Percentiles rank a stretch among this genome's conserved stretches.
Evolutionary conservation across 2,329 filamentous ascomycete genomes (phyloP).

Genomic region (Apiospora koreana): DNA sequence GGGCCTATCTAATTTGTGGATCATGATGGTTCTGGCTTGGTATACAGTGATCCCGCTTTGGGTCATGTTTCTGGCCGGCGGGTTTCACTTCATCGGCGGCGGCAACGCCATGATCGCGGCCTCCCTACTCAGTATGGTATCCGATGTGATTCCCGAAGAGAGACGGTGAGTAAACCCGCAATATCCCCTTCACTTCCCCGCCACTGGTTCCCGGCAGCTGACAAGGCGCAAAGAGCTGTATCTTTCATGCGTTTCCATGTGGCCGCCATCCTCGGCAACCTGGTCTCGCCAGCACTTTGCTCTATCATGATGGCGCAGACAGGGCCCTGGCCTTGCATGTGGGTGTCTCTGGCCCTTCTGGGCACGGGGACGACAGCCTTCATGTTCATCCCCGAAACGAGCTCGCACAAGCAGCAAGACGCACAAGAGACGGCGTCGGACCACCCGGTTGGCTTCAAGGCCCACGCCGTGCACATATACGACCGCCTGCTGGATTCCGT

Average conservation of each 20-base stretch:
- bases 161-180: conserved; percentile 26
- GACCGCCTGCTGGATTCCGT: conserved; percentile 14
- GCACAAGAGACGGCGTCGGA: not conserved
- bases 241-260: conserved; percentile 36
- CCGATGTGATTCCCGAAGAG: conserved; percentile 38
- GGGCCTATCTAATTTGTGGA: conserved; percentile 27
- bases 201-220: not conserved
- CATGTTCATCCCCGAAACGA: conserved; percentile 19
- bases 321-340: conserved; percentile 30
- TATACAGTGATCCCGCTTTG: conserved; percentile 32
- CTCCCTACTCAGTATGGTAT: conserved; percentile 35
- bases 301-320: conserved; percentile 35
- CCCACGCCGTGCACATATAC: not conserved
- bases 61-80: conserved; percentile 35
- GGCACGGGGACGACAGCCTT: not conserved
- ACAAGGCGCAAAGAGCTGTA: conserved; percentile 30
- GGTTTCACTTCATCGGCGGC: conserved; percentile 35
- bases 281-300: conserved; percentile 38
- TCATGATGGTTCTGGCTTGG: conserved; percentile 36
- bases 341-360: not conserved
- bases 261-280: conserved; percentile 32
- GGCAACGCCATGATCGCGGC: conserved; percentile 34
- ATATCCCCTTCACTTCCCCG: not conserved
- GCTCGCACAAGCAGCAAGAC: conserved; percentile 14
- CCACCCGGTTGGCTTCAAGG: not conserved